Base-by-base conservation (phyloP, 345 rosid species). In the Corchorus olitorius region DNA sequence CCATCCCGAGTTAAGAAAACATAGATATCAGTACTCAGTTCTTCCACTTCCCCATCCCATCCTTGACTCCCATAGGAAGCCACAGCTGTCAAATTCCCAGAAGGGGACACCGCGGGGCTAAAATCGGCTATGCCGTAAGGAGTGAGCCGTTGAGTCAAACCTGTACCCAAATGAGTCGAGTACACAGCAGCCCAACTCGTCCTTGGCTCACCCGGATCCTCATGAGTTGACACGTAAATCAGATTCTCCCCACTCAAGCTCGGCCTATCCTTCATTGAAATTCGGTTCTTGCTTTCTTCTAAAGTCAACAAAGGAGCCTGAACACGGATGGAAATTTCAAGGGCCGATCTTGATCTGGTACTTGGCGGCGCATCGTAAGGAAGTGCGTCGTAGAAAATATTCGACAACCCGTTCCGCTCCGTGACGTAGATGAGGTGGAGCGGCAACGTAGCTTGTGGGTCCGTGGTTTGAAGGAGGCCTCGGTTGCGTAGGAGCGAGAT, bases 101-200 rank as follows among this genome's bases (percentile, higher is more conserved):
- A 90, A 0, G 93, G 98, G 13, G 97, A 93, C n/a, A 94, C 90
- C 0, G 95, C 87, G 1, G 97, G 97, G 77, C 97, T 90, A 56
- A 87, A 93, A 79, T 94, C 97, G 9, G 97, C 97, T 27, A 90
- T 22, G 7, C 88, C 91, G 11, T 27, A 53, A 10, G 97, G 98
- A 0, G 97, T 90, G 50, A 92, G 87, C 45, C 97, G 61, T 70
- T 84, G 92, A 49, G 97, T 92, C 20, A 81, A 65, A 20, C 93
- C 92, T 5, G 90, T 91, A 35, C 50, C 46, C 39, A 94, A 54
- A 50, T 91, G 81, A 63, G 97, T 90, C 1, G 90, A 87, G 88
- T 91, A 93, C 33, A 91, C 95, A 0, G 97, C 97, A 2, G 97
- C 72, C 97, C 94, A 94, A 54, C 97, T 89, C 6, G 90, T 61